phyloP scores from a whole-genome alignment of 371 early-diverging fungal genomes.

The Paramicrosporidium saccamoebae region DNA sequence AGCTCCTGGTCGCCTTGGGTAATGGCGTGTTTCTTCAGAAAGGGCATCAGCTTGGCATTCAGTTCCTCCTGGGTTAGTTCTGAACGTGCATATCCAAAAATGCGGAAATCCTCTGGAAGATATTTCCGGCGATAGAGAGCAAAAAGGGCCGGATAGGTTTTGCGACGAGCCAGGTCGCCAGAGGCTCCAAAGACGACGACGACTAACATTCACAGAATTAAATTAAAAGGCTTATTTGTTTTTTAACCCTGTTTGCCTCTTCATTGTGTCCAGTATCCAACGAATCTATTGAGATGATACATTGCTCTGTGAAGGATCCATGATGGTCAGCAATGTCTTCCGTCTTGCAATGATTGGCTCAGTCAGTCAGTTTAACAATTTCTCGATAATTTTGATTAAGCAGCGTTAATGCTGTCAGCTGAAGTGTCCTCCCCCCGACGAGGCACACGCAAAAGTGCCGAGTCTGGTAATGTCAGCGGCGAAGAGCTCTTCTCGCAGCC shows the following conservation, averaged over 20 bases:
- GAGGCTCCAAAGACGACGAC: slow-evolving; percentile 49
- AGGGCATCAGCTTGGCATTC: slow-evolving; percentile 20
- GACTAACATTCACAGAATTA: slow-evolving; percentile 1
- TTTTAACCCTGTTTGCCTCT: background rate
- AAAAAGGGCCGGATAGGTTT: slow-evolving; percentile 88
- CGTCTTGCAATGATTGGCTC: too few species aligned
- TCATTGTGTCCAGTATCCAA: slow-evolving; percentile 5
- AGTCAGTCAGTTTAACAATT: too few species aligned
- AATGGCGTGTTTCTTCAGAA: too few species aligned
- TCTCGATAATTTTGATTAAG: too few species aligned
- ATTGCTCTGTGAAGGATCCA: too few species aligned
- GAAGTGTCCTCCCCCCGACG: too few species aligned
- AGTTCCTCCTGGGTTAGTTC: slow-evolving; percentile 37
- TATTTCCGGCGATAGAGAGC: slow-evolving; percentile 33
- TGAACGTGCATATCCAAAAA: slow-evolving; percentile 88
- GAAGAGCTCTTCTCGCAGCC: too few species aligned
- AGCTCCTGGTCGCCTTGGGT: slow-evolving; percentile 12
- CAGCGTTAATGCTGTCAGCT: too few species aligned
- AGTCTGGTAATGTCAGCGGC: too few species aligned
- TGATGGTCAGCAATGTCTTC: too few species aligned
- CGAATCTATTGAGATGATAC: background rate
- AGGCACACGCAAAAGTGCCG: too few species aligned
- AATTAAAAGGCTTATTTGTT: background rate
- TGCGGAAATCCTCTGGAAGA: slow-evolving; percentile 28
- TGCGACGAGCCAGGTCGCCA: slow-evolving; percentile 83